Evolutionary conservation across 306 rosid species (phyloP).

Genomic region (Lotus japonicus): DNA sequence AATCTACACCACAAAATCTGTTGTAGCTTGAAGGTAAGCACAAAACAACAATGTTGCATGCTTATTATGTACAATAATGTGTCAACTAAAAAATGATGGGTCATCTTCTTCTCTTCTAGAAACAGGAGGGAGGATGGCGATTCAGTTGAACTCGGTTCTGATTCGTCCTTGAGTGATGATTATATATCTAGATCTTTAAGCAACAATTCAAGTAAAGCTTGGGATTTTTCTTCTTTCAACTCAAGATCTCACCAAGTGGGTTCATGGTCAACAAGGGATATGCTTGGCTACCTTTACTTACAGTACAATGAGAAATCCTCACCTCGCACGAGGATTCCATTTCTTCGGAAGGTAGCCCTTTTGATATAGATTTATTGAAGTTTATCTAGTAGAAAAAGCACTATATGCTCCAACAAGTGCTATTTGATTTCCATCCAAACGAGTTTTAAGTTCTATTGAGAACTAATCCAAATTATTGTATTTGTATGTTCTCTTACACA

Average conservation of each 20-base stretch:
- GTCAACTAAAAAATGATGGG: not conserved
- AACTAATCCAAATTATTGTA: too few relatives aligned
- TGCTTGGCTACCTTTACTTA: slow-evolving; percentile 51
- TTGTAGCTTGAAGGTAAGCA: slow-evolving; percentile 44
- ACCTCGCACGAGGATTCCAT: slow-evolving; percentile 50
- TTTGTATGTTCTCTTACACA: not conserved
- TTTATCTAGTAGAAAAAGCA: too few relatives aligned
- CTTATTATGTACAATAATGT: not conserved
- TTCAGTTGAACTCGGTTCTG: slow-evolving; percentile 39
- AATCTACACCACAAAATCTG: slow-evolving; percentile 41
- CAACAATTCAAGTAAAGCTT: slow-evolving; percentile 62
- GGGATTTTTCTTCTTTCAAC: slow-evolving; percentile 54
- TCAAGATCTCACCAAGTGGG: slow-evolving; percentile 46
- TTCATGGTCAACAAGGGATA: slow-evolving; percentile 36
- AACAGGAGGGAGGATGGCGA: slow-evolving; percentile 31
- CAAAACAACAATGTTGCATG: not conserved
- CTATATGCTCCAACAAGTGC: too few relatives aligned
- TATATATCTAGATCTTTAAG: slow-evolving; percentile 43
- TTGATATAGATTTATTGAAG: too few relatives aligned
- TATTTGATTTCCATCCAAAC: too few relatives aligned
- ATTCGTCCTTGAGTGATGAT: slow-evolving; percentile 52
- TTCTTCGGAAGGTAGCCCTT: slow-evolving; percentile 44
- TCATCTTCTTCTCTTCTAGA: slow-evolving; percentile 22
- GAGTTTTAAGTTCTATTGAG: too few relatives aligned
- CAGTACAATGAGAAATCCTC: slow-evolving; percentile 42